A percentile compares a stretch with the other conserved stretches of the same genome.
These are phyloP conservation scores for Septoria petroselini DNA, from an alignment of 2,329 filamentous ascomycete species.

Conservation along the genomic window DNA sequence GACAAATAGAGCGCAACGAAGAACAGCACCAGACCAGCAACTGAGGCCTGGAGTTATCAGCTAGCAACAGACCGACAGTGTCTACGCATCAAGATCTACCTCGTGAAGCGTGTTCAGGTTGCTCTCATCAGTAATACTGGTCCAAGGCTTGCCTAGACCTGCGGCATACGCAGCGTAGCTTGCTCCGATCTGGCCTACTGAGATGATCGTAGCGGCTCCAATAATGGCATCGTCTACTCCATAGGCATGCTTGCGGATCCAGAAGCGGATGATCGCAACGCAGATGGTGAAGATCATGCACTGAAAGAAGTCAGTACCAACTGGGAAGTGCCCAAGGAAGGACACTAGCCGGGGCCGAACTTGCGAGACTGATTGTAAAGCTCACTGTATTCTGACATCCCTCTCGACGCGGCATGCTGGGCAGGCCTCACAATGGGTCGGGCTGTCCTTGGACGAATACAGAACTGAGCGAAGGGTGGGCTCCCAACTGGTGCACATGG, in stretches of 20 bases:
- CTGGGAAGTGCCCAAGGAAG: no score
- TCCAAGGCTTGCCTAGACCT: slow-evolving; percentile 33
- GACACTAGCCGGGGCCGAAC: no score
- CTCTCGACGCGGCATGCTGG: slow-evolving; percentile 28
- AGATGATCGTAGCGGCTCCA: slow-evolving; percentile 31
- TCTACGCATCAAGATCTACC: slow-evolving; percentile 20
- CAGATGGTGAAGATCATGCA: slow-evolving; percentile 35
- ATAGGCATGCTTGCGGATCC: slow-evolving; percentile 33
- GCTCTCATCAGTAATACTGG: slow-evolving; percentile 18
- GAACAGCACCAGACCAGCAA: slow-evolving; percentile 34
- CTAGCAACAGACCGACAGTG: neutral
- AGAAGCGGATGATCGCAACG: slow-evolving; percentile 32
- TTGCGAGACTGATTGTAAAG: slow-evolving; percentile 33
- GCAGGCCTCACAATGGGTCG: neutral
- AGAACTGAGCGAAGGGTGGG: neutral
- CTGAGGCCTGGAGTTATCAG: slow-evolving; percentile 24
- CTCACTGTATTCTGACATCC: slow-evolving; percentile 31
- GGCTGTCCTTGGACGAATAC: neutral
- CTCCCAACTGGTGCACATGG: slow-evolving; percentile 2
- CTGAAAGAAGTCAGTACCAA: no score
- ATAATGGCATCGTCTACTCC: slow-evolving; percentile 35
- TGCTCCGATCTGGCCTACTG: slow-evolving; percentile 32
- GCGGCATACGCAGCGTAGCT: slow-evolving; percentile 31
- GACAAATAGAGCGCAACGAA: slow-evolving; percentile 34
- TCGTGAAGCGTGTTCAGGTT: slow-evolving; percentile 28